Conservation (phyloP, 148 eudicot species). For the Silene conica region DNA sequence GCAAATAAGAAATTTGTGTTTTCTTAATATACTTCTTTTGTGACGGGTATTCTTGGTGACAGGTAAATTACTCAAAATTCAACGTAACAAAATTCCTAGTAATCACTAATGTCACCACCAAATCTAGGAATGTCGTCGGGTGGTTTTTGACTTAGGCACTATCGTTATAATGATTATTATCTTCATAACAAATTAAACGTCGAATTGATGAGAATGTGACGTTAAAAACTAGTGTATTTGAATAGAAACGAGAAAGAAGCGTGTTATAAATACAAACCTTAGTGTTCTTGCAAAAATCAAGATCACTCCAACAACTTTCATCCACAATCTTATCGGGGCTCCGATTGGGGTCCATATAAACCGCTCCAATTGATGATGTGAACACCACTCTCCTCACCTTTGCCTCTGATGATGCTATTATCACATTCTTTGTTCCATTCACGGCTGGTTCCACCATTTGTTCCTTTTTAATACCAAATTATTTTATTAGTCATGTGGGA, state of each 20-base stretch:
- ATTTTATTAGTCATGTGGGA: background rate
- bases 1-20: too few relatives aligned
- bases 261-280: conserved; percentile 41
- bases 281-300: conserved; percentile 87
- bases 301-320: conserved; percentile 95
- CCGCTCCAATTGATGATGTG: conserved; percentile 90
- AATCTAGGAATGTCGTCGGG: too few relatives aligned
- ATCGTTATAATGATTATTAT: too few relatives aligned
- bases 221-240: too few relatives aligned
- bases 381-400: conserved; percentile 84
- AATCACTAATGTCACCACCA: background rate
- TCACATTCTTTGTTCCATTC: conserved; percentile 71
- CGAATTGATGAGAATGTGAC: too few relatives aligned
- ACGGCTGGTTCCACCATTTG: conserved; percentile 99
- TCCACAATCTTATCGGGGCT: conserved; percentile 71
- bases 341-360: conserved; percentile 86
- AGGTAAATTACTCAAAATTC: background rate
- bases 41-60: background rate
- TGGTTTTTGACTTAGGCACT: too few relatives aligned
- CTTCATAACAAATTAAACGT: too few relatives aligned
- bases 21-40: too few relatives aligned
- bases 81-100: background rate
- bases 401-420: conserved; percentile 70
- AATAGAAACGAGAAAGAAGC: background rate
- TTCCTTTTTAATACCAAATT: conserved; percentile 36